Evolutionary conservation across 2,329 filamentous ascomycete species (phyloP).

Genomic region (Neofusicoccum sp.): DNA sequence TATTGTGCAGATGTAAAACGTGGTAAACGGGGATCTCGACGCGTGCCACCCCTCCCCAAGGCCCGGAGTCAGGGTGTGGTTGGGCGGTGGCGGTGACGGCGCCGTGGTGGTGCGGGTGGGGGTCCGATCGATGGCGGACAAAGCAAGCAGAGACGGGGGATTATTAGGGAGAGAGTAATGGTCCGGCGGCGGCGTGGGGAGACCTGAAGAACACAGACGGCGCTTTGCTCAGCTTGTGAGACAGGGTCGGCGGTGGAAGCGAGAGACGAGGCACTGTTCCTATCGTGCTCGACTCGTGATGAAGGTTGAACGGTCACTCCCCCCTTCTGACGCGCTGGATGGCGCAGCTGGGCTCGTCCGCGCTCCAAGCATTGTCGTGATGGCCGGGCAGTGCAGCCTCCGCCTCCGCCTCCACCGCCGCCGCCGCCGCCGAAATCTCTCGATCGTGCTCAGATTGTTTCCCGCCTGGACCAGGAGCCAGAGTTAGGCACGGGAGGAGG

Average conservation of each 20-base stretch:
- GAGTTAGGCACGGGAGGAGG: too few species aligned
- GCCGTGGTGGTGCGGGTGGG: neutral
- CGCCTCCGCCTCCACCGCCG: too few species aligned
- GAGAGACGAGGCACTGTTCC: neutral
- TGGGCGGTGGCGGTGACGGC: neutral
- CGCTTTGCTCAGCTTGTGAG: neutral
- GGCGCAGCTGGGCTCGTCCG: neutral
- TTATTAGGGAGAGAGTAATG: too few species aligned
- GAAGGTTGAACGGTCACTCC: neutral
- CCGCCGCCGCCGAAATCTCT: too few species aligned
- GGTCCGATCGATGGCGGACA: neutral
- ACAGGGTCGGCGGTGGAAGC: neutral
- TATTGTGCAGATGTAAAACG: conserved; percentile 8
- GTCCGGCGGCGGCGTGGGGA: too few species aligned
- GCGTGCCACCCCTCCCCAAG: neutral
- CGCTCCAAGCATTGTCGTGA: neutral
- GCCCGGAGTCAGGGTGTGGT: neutral
- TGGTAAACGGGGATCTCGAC: conserved; percentile 1
- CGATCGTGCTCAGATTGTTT: too few species aligned
- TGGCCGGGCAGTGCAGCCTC: neutral
- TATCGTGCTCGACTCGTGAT: neutral
- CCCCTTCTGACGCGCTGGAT: neutral
- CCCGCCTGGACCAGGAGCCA: too few species aligned
- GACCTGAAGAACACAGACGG: too few species aligned
- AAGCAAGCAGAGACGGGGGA: neutral